Percentiles rank a stretch among this genome's conserved stretches.
Evolutionary conservation across 805 yeast species (phyloP).

Genomic region (Candida michaelii): DNA sequence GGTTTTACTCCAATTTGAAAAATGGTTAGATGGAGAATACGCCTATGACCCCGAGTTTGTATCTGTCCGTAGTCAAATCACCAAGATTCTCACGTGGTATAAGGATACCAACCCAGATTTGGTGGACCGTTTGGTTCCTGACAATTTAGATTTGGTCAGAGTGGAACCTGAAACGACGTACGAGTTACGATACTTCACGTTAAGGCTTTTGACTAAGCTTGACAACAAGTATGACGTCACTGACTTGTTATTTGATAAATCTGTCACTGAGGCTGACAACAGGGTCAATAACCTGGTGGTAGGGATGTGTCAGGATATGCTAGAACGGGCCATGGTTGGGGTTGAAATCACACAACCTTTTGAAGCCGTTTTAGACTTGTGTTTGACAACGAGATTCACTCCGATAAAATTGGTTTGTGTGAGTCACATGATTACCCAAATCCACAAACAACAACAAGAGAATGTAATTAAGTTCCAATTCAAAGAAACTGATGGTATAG

Average conservation of each 20-base stretch:
- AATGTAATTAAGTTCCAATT: slow-evolving; percentile 63
- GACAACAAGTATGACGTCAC: slow-evolving; percentile 17
- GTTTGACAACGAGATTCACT: slow-evolving; percentile 18
- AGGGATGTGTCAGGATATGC: slow-evolving; percentile 33
- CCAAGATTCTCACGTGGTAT: slow-evolving; percentile 40
- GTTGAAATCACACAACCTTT: slow-evolving; percentile 7
- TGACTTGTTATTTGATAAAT: slow-evolving; percentile 9
- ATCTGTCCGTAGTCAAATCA: slow-evolving; percentile 49
- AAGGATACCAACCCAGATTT: not conserved
- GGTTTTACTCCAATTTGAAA: slow-evolving; percentile 52
- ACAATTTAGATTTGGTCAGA: slow-evolving; percentile 43
- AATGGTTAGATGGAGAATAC: slow-evolving; percentile 62
- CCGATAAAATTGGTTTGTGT: slow-evolving; percentile 46
- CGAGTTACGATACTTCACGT: slow-evolving; percentile 47
- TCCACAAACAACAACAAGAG: slow-evolving; percentile 53
- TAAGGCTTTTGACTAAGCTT: slow-evolving; percentile 22
- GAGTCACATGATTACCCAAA: slow-evolving; percentile 36
- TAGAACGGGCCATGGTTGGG: slow-evolving; percentile 27
- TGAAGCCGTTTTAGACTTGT: slow-evolving; percentile 35
- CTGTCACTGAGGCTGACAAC: slow-evolving; percentile 27
- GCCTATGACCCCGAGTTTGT: slow-evolving; percentile 59
- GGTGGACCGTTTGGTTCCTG: slow-evolving; percentile 26
- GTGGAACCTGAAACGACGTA: slow-evolving; percentile 33
- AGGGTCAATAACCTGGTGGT: slow-evolving; percentile 35
- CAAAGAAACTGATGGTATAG: slow-evolving; percentile 33